Evolutionary conservation across 1,284 basidiomycete genomes (phyloP), one percentile per base, ranked within the genome.

Genomic region (Marasmius sp.): DNA sequence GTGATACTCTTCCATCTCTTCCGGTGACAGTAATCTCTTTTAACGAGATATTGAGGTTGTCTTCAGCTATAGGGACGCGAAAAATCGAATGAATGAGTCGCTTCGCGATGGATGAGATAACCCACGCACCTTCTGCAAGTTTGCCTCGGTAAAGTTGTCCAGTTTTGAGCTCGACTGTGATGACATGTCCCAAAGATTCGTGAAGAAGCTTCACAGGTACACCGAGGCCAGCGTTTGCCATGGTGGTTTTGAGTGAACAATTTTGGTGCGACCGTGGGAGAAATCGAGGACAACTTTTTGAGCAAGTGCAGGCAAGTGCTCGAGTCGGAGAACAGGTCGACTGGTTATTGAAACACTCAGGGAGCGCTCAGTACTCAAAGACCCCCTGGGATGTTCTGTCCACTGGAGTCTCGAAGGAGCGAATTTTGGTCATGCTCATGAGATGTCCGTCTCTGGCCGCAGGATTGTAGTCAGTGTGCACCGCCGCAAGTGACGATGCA

Each of bases 11-110:
- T 53, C 97, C 97, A 82, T 99, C 97, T 62, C 97, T 89, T 60
- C 94, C 95, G 11, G 97, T 99, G 27, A 98, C 97, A 22, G 97
- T 98, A 72, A 99, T 97, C 66, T 98, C 95, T 76, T 89, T 95
- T 68, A 99, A 77, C 1, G 96, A 95, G 72, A 99, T 95, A 79
- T 99, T 99, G 57, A 99, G 82, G 72, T 97, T 98, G 75, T 99
- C 97, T 79, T 99, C 97, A 67, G 97, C 97, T 99, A 77, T 62
- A 55, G 45, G 62, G 49, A 47, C 47, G 39, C 61, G 60, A 66
- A 53, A 59, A 65, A 48, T 57, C 68, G 49, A 58, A 53, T 58
- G 61, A 64, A 55, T 61, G 56, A 64, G 69, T 68, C 64, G 52
- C 69, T 65, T 61, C 60, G 61, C 49, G 36, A 65, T 62, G 47